A percentile compares a stretch with the other conserved stretches of the same genome.
Evolutionary conservation across 2,329 filamentous ascomycete species (phyloP).

Genomic region (Fusarium continuum): DNA sequence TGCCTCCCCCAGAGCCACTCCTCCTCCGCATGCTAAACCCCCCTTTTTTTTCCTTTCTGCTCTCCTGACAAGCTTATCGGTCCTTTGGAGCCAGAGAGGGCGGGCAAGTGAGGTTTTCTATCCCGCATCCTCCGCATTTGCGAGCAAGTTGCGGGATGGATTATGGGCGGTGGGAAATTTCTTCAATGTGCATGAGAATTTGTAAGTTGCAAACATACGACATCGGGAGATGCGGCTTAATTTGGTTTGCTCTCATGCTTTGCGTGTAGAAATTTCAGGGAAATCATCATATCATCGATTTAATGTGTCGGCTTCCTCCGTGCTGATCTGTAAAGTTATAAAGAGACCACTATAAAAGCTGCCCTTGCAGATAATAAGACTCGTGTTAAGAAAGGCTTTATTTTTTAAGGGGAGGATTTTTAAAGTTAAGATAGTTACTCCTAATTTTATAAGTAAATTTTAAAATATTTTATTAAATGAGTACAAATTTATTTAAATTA

Average conservation of each 20-base stretch:
- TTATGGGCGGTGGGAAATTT: conserved; percentile 3
- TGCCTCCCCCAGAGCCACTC: conserved; percentile 29
- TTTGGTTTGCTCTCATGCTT: too few species aligned
- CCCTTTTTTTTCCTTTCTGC: conserved; percentile 11
- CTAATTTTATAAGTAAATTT: too few species aligned
- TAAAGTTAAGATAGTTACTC: too few species aligned
- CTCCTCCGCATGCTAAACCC: conserved; percentile 8
- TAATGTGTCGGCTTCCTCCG: neutral
- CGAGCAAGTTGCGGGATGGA: neutral
- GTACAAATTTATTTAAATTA: too few species aligned
- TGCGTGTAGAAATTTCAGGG: neutral
- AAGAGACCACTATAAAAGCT: too few species aligned
- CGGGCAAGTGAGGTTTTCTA: conserved; percentile 22
- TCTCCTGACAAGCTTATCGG: conserved; percentile 22
- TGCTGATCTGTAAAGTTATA: accelerated
- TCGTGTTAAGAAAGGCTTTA: too few species aligned
- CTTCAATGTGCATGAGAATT: conserved; percentile 8
- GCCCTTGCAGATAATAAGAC: too few species aligned
- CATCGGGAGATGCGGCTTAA: neutral
- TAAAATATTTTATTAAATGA: too few species aligned
- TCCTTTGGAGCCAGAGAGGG: conserved; percentile 17
- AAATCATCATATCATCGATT: neutral
- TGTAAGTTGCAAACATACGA: conserved; percentile 9
- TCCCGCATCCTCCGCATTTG: conserved; percentile 32
- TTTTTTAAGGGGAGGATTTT: too few species aligned